Evolutionary conservation across 2,329 filamentous ascomycete genomes (phyloP), one percentile per base, ranked within the genome.

Genomic region (Penicillium verrucosum): DNA sequence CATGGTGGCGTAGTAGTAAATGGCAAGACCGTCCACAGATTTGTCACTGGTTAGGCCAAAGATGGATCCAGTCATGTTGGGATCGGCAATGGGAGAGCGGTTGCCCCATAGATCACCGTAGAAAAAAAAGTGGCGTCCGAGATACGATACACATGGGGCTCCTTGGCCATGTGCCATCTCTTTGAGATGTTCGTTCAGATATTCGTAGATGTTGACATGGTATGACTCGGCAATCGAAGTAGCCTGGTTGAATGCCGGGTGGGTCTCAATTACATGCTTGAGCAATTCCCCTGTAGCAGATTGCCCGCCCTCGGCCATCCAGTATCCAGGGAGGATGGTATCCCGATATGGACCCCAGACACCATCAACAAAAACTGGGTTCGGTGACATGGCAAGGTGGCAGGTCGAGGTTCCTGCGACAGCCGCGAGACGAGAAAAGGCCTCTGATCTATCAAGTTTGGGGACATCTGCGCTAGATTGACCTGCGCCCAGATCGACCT

Each of bases 311-410:
- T 99, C 94, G 16, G 94, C 92, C 84, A 99, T 90, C 94, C 94
- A 99, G 77, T 88, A 96, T 57, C 87, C 87, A 0, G 94, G 92
- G 21, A 97, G 84, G 41, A 99, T 82, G 5, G 96, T 94, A 70
- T 99, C 94, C 57, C 92, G 84, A 78, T 99, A 99, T 0, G 94
- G 94, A 0, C 94, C 94, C 94, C 94, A 99, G 25, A 99, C 92
- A 36, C 94, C 94, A 50, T 90, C 85, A 12, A 97, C 94, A 70
- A 99, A 99, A 27, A 97, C 89, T 0, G 94, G 89, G 37, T 96
- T 85, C 63, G 88, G 88, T 8, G 92, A 96, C 89, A 99, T 95
- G 73, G 92, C 94, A 54, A 99, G 80, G 76, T 99, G 94, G 77
- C 94, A 99, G 16, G 94, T 99, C 0, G 94, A 97, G 5, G 94